Evolutionary conservation across 108 stramenopile genomes (phyloP).

Genomic region (Licmophora abbreviata): DNA sequence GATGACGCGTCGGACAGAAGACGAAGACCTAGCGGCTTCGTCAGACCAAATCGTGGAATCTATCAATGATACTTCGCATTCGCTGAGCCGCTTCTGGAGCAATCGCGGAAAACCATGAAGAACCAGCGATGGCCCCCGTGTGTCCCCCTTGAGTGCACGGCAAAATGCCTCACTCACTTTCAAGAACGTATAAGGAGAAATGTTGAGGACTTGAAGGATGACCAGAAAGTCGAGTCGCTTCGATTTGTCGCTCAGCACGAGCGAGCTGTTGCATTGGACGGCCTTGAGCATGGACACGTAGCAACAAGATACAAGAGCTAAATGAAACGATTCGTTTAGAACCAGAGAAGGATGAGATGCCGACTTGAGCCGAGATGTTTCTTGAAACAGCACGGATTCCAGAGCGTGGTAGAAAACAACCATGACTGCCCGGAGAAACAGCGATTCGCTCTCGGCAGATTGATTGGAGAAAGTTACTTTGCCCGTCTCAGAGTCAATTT

Average conservation of each 20-base stretch:
- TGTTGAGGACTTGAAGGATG: conserved; percentile 11
- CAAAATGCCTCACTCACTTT: conserved; percentile 28
- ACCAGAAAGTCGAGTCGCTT: conserved; percentile 2
- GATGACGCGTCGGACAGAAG: too few relatives aligned
- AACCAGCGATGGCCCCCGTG: not conserved
- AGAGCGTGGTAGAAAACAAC: conserved; percentile 28
- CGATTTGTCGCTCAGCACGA: conserved; percentile 1
- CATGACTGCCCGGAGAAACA: conserved; percentile 20
- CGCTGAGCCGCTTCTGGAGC: conserved; percentile 11
- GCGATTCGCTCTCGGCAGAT: not conserved
- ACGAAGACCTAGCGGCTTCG: conserved; percentile 4
- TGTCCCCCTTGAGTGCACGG: conserved; percentile 5
- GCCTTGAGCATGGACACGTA: conserved; percentile 18
- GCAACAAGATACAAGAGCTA: conserved; percentile 24
- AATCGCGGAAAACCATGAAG: conserved; percentile 14
- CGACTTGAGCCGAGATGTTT: conserved; percentile 16
- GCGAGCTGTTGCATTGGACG: conserved; percentile 13
- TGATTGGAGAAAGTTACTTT: not conserved
- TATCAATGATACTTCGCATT: conserved; percentile 13
- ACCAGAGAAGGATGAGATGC: conserved; percentile 11
- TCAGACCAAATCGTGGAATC: conserved; percentile 21
- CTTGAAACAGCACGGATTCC: conserved; percentile 18
- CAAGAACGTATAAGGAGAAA: conserved; percentile 20
- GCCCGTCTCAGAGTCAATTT: not conserved
- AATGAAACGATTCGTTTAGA: conserved; percentile 18